A percentile compares a stretch with the other conserved stretches of the same genome.
phyloP scores from a whole-genome alignment of 768 basidiomycete genomes.

The Scleroderma bovista region DNA sequence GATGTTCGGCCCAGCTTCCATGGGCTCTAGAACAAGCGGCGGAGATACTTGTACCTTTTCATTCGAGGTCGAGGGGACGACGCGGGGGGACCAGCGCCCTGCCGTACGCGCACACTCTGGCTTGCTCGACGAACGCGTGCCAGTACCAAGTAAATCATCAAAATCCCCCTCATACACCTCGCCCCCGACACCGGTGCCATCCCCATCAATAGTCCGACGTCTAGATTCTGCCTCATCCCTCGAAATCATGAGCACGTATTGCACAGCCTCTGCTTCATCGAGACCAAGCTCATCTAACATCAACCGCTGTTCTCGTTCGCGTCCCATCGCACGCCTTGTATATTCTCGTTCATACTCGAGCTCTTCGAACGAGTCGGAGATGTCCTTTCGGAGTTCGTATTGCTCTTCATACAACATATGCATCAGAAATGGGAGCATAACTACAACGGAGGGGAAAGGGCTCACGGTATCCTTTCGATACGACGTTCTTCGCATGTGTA shows the following conservation, averaged over 20 bases:
- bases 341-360: slow-evolving; percentile 46
- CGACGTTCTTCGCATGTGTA: slow-evolving; percentile 19
- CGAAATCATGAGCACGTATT: slow-evolving; percentile 81
- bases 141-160: slow-evolving; percentile 33
- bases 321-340: slow-evolving; percentile 34
- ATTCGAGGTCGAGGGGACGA: slow-evolving; percentile 32
- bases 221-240: slow-evolving; percentile 56
- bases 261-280: slow-evolving; percentile 67
- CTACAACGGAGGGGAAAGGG: not conserved
- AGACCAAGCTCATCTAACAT: slow-evolving; percentile 62
- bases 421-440: not conserved
- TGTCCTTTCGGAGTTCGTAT: slow-evolving; percentile 56
- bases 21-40: slow-evolving; percentile 44
- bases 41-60: slow-evolving; percentile 55
- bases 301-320: slow-evolving; percentile 52
- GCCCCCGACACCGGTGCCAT: slow-evolving; percentile 33
- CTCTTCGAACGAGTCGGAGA: slow-evolving; percentile 51
- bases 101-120: no score
- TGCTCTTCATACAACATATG: slow-evolving; percentile 41
- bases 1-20: slow-evolving; percentile 43
- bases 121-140: slow-evolving; percentile 9
- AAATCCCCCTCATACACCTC: slow-evolving; percentile 56
- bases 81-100: slow-evolving; percentile 26
- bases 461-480: slow-evolving; percentile 44
- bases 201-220: slow-evolving; percentile 1